Evolutionary conservation across 176 grass and related monocot species (phyloP).

Genomic region (Carex kokanica): DNA sequence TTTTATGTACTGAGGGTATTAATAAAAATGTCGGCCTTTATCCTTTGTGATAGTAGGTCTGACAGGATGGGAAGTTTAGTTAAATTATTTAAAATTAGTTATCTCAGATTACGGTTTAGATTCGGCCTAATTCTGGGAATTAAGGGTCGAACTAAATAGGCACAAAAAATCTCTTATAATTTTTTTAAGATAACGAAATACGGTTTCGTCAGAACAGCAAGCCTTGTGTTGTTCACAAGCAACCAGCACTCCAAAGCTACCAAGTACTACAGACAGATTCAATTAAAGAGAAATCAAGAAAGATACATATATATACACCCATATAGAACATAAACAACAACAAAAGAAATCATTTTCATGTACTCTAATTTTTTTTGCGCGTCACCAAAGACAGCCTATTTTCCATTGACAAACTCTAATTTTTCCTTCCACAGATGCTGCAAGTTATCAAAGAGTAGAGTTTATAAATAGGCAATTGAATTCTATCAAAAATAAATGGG

Average conservation of each 20-base stretch:
- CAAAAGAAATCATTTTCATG: not conserved
- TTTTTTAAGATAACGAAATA: not conserved
- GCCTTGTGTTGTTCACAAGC: not conserved
- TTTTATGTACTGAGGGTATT: too few species aligned
- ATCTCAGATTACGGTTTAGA: not conserved
- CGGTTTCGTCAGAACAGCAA: not conserved
- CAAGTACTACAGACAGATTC: not conserved
- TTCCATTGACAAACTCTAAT: not conserved
- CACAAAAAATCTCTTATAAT: not conserved
- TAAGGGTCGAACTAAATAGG: not conserved
- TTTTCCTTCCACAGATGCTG: not conserved
- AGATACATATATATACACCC: not conserved
- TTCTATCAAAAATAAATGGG: not conserved
- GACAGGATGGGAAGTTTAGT: not conserved
- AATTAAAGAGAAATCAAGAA: not conserved
- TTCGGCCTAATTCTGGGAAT: not conserved
- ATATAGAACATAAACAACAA: not conserved
- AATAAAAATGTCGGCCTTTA: too few species aligned
- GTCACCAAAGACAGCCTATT: not conserved
- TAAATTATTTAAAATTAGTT: not conserved
- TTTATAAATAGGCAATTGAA: slow-evolving; percentile 10
- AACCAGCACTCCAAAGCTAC: not conserved
- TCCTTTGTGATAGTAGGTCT: not conserved
- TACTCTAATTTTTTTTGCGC: not conserved
- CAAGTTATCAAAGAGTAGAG: not conserved